Base-by-base conservation (phyloP, 2,329 filamentous ascomycete genomes). In the Lachnellula arida region DNA sequence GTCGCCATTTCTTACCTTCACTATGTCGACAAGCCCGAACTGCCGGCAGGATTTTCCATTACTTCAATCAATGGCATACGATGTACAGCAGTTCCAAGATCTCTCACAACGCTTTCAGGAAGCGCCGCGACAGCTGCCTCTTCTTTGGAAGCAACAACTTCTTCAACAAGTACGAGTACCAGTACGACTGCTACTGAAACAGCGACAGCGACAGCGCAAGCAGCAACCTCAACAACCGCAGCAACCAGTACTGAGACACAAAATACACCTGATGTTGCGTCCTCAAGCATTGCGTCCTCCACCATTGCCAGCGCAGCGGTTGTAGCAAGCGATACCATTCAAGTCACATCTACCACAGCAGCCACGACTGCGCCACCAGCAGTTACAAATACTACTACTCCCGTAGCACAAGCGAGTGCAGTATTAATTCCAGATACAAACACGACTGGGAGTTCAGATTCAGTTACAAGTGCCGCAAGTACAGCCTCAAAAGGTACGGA, bases 71-170 rank as follows among this genome's bases (percentile, higher is more conserved):
- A 74, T 55, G 78, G 78, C 51, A 77, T 74, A 67, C 74, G 75
- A 68, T 82, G 81, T 72, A 82, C 80, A 64, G 79, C 76, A 58
- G 72, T 81, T 60, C 79, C 78, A 48, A 77, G 68, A 63, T 53
- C 63, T 55, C 55, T 60, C 55, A 63, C 59, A 60, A 60, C 57
- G 44, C 56, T 56, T 59, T 57, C 56, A 17, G 59, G 55, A 42
- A 59, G 53, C 46, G 44, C 54, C 34, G 53, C 59, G 32, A 43
- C 56, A 25, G 34, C 49, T 32, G 53, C 57, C 11, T 51, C 60
- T 5, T 49, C 57, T 19, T 50, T 58, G 2, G 37, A 34, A 42
- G 47, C 34, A 32, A 49, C 19, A 32, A 40, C 49, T n/a, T 22
- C 51, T 32, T 32, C 34, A 12, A 43, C 54, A 46, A 56, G n/a